A percentile compares a stretch with the other conserved stretches of the same genome.
phyloP scores from a whole-genome alignment of 1,284 basidiomycete genomes.

The Erythrobasidium hasegawianum region DNA sequence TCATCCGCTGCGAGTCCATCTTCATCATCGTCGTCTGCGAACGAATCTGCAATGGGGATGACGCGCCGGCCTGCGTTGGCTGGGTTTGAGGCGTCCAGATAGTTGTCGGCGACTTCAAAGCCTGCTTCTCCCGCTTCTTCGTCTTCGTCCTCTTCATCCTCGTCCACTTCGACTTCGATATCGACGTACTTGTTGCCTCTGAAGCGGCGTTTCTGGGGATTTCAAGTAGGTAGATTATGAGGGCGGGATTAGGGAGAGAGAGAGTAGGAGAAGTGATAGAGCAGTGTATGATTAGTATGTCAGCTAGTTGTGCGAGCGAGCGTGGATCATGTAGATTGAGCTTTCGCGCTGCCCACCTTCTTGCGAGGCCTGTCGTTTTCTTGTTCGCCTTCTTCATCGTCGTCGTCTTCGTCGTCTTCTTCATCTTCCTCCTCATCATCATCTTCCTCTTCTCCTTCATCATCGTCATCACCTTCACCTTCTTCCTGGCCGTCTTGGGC shows the following conservation, averaged over 20 bases:
- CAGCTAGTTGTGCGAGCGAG: conserved; percentile 4
- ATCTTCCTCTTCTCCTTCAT: conserved; percentile 36
- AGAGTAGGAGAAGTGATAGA: not conserved
- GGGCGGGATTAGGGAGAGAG: not conserved
- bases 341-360: conserved; percentile 38
- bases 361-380: conserved; percentile 53
- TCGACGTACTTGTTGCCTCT: conserved; percentile 34
- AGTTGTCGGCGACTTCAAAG: conserved; percentile 43
- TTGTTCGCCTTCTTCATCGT: conserved; percentile 55
- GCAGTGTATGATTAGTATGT: not conserved
- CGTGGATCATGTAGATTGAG: conserved; percentile 2
- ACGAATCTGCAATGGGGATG: conserved; percentile 54
- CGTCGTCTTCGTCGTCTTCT: conserved; percentile 51
- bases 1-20: conserved; percentile 57
- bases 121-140: conserved; percentile 54
- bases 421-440: conserved; percentile 43
- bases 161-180: conserved; percentile 52
- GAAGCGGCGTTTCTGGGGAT: conserved; percentile 33
- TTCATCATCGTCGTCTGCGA: conserved; percentile 66
- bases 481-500: conserved; percentile 41
- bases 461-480: conserved; percentile 38
- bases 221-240: not conserved
- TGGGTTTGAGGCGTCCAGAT: conserved; percentile 3
- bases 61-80: conserved; percentile 15
- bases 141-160: conserved; percentile 78